A percentile compares a stretch with the other conserved stretches of the same genome.
These are phyloP conservation scores for Mikania micrantha DNA, from an alignment of 129 eudicot species.

Conservation along the genomic window DNA sequence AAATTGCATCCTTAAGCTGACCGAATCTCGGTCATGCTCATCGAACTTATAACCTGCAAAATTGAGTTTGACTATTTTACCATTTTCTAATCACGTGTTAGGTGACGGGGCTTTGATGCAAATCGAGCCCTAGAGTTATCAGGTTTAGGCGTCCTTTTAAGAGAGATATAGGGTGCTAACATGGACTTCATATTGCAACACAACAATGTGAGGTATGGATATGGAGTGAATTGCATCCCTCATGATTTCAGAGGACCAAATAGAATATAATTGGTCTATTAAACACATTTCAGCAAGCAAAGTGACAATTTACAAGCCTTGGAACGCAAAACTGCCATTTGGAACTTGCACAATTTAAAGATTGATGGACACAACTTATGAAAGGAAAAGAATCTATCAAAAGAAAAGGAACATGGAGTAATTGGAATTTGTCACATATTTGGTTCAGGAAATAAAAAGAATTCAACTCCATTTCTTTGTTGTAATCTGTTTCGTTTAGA, in stretches of 20 bases:
- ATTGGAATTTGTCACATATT: not conserved
- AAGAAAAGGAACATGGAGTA: not conserved
- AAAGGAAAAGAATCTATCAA: not conserved
- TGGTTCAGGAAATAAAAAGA: not conserved
- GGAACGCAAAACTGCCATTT: not conserved
- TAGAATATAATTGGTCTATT: no score
- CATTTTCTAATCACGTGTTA: slow-evolving; percentile 7
- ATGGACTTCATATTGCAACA: not conserved
- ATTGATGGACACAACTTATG: not conserved
- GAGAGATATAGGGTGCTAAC: not conserved
- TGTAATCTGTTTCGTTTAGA: not conserved
- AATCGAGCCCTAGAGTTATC: slow-evolving; percentile 6
- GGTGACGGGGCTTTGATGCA: not conserved
- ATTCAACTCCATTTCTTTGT: not conserved
- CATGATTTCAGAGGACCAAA: not conserved
- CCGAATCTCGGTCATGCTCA: slow-evolving; percentile 76
- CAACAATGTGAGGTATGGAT: not conserved
- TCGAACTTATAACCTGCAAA: slow-evolving; percentile 97
- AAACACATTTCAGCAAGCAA: not conserved
- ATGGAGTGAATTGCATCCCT: not conserved
- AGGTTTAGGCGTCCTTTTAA: not conserved
- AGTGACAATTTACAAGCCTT: not conserved
- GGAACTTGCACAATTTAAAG: not conserved
- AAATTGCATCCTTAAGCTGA: slow-evolving; percentile 63
- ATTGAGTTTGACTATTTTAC: slow-evolving; percentile 61